Base-by-base conservation (phyloP, 75 land plant genomes). In the Pinus taeda region DNA sequence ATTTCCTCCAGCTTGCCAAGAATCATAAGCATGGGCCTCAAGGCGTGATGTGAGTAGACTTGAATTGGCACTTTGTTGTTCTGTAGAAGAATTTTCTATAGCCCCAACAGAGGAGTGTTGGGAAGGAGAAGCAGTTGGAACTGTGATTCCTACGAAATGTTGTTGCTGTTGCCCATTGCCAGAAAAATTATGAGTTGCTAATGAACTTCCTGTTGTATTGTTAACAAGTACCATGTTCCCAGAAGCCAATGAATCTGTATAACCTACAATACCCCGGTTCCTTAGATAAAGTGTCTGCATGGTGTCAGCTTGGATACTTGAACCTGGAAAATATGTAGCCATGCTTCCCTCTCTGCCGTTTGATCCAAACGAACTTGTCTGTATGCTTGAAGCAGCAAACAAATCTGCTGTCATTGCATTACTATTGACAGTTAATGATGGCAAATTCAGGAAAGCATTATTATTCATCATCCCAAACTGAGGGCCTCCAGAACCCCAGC, bases 1-100 rank as follows among this genome's bases (percentile, higher is more conserved):
- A 75, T 82, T 86, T 57, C 86, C 86, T 29, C 81, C 83, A 81
- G 79, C 89, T 36, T 83, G 83, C 87, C 90, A 92, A 7, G 85
- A 73, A 76, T 81, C 86, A 78, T 86, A 88, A 53, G 36, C 20
- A 73, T 57, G 36, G 37, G 74, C 24, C 15, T 24, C 74, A 73
- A 57, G 74, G 6, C 26, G 33, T 57, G 58, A 24, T 56, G 74
- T 73, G 36, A 73, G 74, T 4, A 73, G 15, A 73, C 59, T 57
- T 57, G 74, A 55, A 73, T n/a, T 14, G 20, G 21, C 57, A 57
- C 74, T 56, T 18, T 73, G 74, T 71, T 71, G 55, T 22, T 73
- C 36, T 4, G 74, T 29, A 4, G 72, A 4, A 73, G 58, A 56
- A 53, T 73, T 73, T 56, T 73, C 74, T 57, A 56, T 24, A 55